Evolutionary conservation across 345 rosid species (phyloP).

Genomic region (Eucalyptus pauciflora): DNA sequence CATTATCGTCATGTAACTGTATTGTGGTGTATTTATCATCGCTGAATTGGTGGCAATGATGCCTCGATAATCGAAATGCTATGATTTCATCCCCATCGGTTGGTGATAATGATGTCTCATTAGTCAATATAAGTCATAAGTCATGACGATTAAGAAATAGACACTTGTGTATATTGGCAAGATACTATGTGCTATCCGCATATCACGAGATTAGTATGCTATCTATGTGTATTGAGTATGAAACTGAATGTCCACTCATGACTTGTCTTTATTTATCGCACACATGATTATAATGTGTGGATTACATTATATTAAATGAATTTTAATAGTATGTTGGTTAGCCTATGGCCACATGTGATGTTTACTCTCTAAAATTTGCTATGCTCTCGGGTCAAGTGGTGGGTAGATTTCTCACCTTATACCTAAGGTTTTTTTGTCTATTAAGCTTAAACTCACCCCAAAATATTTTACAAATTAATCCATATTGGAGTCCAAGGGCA

Average conservation of each 20-base stretch:
- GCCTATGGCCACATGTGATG: neutral
- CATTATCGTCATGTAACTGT: accelerated
- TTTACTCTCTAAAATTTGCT: neutral
- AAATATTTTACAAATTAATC: neutral
- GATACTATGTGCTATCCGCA: neutral
- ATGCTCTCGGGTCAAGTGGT: neutral
- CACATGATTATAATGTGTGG: neutral
- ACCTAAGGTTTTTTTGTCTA: neutral
- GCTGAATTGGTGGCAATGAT: neutral
- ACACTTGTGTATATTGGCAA: neutral
- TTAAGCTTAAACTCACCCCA: neutral
- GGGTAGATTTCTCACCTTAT: neutral
- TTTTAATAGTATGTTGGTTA: neutral
- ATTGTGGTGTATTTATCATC: accelerated
- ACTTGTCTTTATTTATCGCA: neutral
- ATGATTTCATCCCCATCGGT: accelerated
- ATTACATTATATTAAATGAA: neutral
- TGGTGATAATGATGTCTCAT: neutral
- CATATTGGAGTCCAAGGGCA: neutral
- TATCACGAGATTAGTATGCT: neutral
- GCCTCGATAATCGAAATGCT: neutral
- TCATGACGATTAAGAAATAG: neutral
- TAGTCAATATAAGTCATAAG: accelerated
- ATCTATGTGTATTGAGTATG: neutral
- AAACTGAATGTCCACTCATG: neutral